Percentiles rank a stretch among this genome's conserved stretches.
These are phyloP conservation scores for Oryza longistaminata DNA, from an alignment of 176 grass and related monocot species.

Conservation along the genomic window DNA sequence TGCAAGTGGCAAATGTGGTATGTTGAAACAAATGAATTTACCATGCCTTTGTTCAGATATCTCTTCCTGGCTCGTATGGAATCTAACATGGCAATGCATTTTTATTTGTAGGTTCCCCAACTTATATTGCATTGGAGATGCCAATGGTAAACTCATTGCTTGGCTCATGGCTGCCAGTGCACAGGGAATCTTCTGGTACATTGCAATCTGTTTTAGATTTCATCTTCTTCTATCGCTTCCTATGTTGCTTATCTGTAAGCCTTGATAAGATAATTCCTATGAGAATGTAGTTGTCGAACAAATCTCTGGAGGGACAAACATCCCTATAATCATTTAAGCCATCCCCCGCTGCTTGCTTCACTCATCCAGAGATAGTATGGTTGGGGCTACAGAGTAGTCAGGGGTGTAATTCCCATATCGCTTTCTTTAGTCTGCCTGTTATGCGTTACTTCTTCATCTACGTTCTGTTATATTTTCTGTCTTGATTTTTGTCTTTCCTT, in stretches of 20 bases:
- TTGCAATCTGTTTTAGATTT: neutral
- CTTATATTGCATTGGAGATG: constrained; percentile 97
- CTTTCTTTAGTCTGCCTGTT: constrained; percentile 21
- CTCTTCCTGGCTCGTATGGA: neutral
- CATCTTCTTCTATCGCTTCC: constrained; percentile 25
- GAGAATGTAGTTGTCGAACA: constrained; percentile 72
- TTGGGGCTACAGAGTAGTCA: constrained; percentile 80
- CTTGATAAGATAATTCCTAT: constrained; percentile 35
- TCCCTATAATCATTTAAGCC: constrained; percentile 95
- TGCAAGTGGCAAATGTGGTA: constrained; percentile 82
- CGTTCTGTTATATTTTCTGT: neutral
- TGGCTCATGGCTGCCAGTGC: constrained; percentile 98
- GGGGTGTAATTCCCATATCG: neutral
- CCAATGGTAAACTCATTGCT: constrained; percentile 98
- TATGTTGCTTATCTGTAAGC: constrained; percentile 29
- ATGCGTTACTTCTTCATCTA: neutral
- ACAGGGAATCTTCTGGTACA: constrained; percentile 91
- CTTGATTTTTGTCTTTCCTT: neutral
- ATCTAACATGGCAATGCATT: neutral
- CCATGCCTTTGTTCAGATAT: neutral
- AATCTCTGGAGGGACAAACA: constrained; percentile 71
- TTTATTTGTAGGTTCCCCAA: constrained; percentile 62
- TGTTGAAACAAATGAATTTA: constrained; percentile 9
- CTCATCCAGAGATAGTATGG: constrained; percentile 98
- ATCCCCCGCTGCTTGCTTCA: constrained; percentile 96